Base-by-base conservation (phyloP, 2,329 filamentous ascomycete species). In the Cercospora citrullina region DNA sequence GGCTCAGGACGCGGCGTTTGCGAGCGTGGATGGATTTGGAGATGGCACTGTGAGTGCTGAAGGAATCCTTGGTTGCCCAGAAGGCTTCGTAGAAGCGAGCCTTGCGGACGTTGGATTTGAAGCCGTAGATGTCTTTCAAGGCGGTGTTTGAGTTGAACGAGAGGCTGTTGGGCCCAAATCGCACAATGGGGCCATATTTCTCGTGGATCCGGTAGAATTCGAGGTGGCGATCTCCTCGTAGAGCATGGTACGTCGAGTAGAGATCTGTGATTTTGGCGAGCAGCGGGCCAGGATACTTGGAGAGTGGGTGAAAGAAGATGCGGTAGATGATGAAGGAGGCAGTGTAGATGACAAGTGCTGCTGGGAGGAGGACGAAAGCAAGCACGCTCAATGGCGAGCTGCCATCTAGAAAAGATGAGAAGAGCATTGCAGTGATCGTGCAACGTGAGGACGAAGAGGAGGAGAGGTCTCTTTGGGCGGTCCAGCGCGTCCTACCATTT, bases 151-250 rank as follows among this genome's bases (percentile, higher is more conserved):
- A 89, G 83, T 95, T 94, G 81, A 96, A 87, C 0, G 89, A 92
- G 51, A 96, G 81, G 68, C 87, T 87, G 78, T 93, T 92, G 55
- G 92, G 92, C 0, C 90, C 91, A 72, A 90, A 91, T 30, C 92
- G 90, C n/a, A 94, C 90, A 61, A 88, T 78, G n/a, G 83, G 81
- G 73, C 87, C 87, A 75, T 96, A 93, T 76, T 85, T 84, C 72
- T 89, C 81, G 77, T 96, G 92, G 72, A 90, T 83, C 31, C 85
- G 83, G 81, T 64, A 73, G 66, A 75, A 73, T n/a, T 73, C 66
- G 33, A 75, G 68, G 68, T 76, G 76, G 1, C 71, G 70, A 58
- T 76, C 72, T 53, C 75, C 75, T 21, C 69, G 71, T 45, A 71
- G 71, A 1, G 75, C 73, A 62, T 78, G 73, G 63, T 75, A 77